Evolutionary conservation across 345 rosid genomes (phyloP).

Genomic region (Noccaea caerulescens): DNA sequence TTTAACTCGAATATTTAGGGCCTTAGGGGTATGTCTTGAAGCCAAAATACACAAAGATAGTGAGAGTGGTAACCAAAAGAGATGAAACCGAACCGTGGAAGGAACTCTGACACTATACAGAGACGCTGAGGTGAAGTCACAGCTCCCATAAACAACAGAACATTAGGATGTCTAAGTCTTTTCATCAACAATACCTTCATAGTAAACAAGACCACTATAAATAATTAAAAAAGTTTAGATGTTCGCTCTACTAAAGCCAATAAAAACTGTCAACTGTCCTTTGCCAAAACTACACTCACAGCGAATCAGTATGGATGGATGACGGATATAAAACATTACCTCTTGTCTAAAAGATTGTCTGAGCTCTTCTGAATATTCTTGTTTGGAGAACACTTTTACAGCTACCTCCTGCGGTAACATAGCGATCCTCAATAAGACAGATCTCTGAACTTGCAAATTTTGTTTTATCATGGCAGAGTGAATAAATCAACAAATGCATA

Average conservation of each 20-base stretch:
- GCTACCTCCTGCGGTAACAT: slow-evolving; percentile 87
- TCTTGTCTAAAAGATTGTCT: slow-evolving; percentile 83
- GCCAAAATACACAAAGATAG: slow-evolving; percentile 4
- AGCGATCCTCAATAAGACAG: slow-evolving; percentile 31
- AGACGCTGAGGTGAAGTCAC: slow-evolving; percentile 89
- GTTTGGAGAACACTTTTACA: slow-evolving; percentile 91
- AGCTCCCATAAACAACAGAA: slow-evolving; percentile 96
- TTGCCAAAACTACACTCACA: slow-evolving; percentile 4
- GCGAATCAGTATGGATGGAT: neutral
- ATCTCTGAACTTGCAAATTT: slow-evolving; percentile 10
- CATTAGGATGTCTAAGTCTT: slow-evolving; percentile 94
- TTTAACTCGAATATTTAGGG: slow-evolving; percentile 24
- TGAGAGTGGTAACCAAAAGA: slow-evolving; percentile 26
- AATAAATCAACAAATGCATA: slow-evolving; percentile 40
- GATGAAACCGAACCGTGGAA: slow-evolving; percentile 76
- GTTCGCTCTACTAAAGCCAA: slow-evolving; percentile 15
- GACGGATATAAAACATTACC: slow-evolving; percentile 51
- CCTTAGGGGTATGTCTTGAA: slow-evolving; percentile 17
- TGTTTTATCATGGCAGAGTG: neutral
- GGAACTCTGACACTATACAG: slow-evolving; percentile 98
- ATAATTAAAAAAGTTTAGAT: neutral
- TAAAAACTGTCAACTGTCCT: slow-evolving; percentile 6
- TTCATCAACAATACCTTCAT: slow-evolving; percentile 87
- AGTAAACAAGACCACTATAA: slow-evolving; percentile 26
- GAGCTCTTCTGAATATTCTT: slow-evolving; percentile 89